Percentiles rank a stretch among this genome's conserved stretches.
These are phyloP conservation scores for Colletotrichum salicis DNA, from an alignment of 2,329 filamentous ascomycete genomes.

Conservation along the genomic window DNA sequence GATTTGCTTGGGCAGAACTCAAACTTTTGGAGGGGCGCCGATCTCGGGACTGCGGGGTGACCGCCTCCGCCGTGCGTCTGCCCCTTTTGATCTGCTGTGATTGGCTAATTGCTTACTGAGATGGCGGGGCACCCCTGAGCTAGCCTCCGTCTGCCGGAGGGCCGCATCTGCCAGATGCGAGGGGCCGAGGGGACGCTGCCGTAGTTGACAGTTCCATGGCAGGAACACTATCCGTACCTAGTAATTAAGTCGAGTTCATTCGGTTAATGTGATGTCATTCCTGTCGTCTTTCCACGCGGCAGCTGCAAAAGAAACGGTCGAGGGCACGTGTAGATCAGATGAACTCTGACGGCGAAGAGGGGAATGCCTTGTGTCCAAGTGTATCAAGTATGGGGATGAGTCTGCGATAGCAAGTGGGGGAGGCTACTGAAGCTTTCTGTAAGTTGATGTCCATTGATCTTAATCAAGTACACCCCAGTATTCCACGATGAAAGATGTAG, in stretches of 20 bases:
- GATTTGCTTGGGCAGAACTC: not conserved
- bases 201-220: not conserved
- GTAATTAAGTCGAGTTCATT: not conserved
- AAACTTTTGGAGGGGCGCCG: slow-evolving; percentile 28
- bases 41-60: slow-evolving; percentile 33
- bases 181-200: not conserved
- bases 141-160: slow-evolving; percentile 30
- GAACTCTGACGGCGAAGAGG: not conserved
- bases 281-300: not conserved
- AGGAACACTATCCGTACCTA: too few relatives aligned
- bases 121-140: slow-evolving; percentile 10
- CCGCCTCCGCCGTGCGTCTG: not conserved
- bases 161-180: not conserved
- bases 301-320: not conserved
- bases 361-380: not conserved
- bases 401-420: too few relatives aligned
- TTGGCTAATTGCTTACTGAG: slow-evolving; percentile 14
- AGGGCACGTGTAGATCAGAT: not conserved
- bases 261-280: not conserved
- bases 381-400: too few relatives aligned
- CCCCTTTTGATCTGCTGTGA: not conserved
- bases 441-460: too few relatives aligned
- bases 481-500: too few relatives aligned
- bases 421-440: too few relatives aligned
- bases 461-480: too few relatives aligned